A percentile compares a stretch with the other conserved stretches of the same genome.
Evolutionary conservation across 2,329 filamentous ascomycete species (phyloP).

Genomic region (Talaromyces amestolkiae): DNA sequence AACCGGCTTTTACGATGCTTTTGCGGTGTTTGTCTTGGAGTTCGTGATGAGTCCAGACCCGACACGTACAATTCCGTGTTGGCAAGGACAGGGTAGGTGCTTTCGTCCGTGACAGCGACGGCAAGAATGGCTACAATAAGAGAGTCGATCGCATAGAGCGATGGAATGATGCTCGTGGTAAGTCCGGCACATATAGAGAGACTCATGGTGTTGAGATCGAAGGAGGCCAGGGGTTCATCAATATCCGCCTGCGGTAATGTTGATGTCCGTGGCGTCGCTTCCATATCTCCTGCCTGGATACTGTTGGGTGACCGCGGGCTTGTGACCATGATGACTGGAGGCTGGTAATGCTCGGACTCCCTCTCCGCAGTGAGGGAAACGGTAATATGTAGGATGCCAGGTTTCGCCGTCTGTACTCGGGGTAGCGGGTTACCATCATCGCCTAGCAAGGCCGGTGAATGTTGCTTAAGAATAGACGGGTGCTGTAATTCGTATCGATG

Average conservation of each 20-base stretch:
- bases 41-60: constrained; percentile 20
- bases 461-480: constrained; percentile 38
- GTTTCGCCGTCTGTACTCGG: constrained; percentile 30
- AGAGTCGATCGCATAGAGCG: constrained; percentile 49
- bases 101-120: constrained; percentile 45
- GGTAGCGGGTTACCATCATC: constrained; percentile 36
- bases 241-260: constrained; percentile 40
- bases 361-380: constrained; percentile 36
- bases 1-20: constrained; percentile 5
- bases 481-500: constrained; percentile 48
- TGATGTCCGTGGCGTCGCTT: constrained; percentile 37
- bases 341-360: constrained; percentile 18
- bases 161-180: constrained; percentile 43
- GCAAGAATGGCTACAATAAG: constrained; percentile 46
- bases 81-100: constrained; percentile 39
- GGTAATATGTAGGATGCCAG: constrained; percentile 42
- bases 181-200: constrained; percentile 42
- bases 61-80: constrained; percentile 35
- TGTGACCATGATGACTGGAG: constrained; percentile 39
- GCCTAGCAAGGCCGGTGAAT: constrained; percentile 33
- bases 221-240: constrained; percentile 40
- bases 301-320: constrained; percentile 37
- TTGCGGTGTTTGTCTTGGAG: constrained; percentile 4
- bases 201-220: constrained; percentile 44
- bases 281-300: constrained; percentile 33